phyloP scores from a whole-genome alignment of 306 rosid genomes.

The Benincasa hispida region DNA sequence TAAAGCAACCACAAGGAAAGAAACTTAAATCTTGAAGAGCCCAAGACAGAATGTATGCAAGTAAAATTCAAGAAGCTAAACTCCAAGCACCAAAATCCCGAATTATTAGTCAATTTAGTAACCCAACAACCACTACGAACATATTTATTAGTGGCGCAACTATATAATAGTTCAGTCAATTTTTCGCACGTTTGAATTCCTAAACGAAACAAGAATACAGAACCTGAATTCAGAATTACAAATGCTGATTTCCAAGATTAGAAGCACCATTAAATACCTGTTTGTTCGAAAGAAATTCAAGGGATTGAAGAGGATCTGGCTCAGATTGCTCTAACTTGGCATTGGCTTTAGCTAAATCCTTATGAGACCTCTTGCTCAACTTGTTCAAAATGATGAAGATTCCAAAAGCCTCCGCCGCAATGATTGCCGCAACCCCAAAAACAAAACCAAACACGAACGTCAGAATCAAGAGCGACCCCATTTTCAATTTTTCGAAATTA shows the following conservation, averaged over 20 bases:
- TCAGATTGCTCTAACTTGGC: conserved; percentile 4
- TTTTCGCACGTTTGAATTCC: not conserved
- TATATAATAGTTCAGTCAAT: not conserved
- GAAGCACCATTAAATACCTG: conserved; percentile 31
- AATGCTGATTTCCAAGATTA: not conserved
- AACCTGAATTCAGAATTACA: not conserved
- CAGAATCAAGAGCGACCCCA: conserved; percentile 17
- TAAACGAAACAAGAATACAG: not conserved
- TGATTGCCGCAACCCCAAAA: conserved; percentile 46
- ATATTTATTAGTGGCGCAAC: not conserved
- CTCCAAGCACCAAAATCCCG: not conserved
- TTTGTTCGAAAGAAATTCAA: conserved; percentile 33
- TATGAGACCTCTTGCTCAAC: conserved; percentile 25
- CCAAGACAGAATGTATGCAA: not conserved
- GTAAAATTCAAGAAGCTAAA: not conserved
- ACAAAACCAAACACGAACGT: conserved; percentile 48
- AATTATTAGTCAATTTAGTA: not conserved
- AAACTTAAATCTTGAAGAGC: not conserved
- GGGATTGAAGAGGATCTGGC: conserved; percentile 34
- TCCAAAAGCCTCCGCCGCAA: conserved; percentile 43
- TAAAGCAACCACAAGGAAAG: not conserved
- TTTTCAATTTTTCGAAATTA: not conserved
- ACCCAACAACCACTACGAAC: not conserved
- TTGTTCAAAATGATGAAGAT: conserved; percentile 31
- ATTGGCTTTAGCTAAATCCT: conserved; percentile 15